A percentile compares a stretch with the other conserved stretches of the same genome.
phyloP scores from a whole-genome alignment of 179 eudicot species.

The Nepenthes alata region DNA sequence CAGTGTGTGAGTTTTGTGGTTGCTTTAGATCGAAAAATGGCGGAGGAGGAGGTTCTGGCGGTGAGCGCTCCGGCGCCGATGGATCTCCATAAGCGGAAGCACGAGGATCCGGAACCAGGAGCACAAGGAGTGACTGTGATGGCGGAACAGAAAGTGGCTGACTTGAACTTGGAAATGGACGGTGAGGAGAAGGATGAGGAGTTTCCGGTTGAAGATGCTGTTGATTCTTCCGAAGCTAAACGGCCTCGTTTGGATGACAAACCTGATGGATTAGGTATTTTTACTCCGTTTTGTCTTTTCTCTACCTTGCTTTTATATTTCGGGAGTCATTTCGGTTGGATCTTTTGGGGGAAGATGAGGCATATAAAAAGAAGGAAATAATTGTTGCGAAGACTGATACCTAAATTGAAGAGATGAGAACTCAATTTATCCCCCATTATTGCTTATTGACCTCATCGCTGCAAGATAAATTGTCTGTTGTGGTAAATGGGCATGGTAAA shows the following conservation, averaged over 20 bases:
- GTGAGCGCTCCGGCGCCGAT: slow-evolving; percentile 7
- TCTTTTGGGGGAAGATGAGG: too few species aligned
- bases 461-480: too few species aligned
- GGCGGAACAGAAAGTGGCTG: background rate
- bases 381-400: too few species aligned
- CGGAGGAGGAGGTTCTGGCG: slow-evolving; percentile 13
- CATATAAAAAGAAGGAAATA: too few species aligned
- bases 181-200: slow-evolving; percentile 1
- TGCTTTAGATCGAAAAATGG: slow-evolving; percentile 1
- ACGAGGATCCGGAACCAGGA: slow-evolving; percentile 11
- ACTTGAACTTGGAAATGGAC: background rate
- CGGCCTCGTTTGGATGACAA: slow-evolving; percentile 21
- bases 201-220: background rate
- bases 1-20: background rate
- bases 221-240: slow-evolving; percentile 14
- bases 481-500: too few species aligned
- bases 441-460: too few species aligned
- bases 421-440: too few species aligned
- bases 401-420: too few species aligned
- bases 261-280: slow-evolving; percentile 8
- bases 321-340: too few species aligned
- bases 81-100: slow-evolving; percentile 20
- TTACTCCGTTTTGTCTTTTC: background rate
- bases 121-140: background rate
- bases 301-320: background rate